phyloP scores from a whole-genome alignment of 192 early-diverging fungal genomes.

The Coemansia javaensis region DNA sequence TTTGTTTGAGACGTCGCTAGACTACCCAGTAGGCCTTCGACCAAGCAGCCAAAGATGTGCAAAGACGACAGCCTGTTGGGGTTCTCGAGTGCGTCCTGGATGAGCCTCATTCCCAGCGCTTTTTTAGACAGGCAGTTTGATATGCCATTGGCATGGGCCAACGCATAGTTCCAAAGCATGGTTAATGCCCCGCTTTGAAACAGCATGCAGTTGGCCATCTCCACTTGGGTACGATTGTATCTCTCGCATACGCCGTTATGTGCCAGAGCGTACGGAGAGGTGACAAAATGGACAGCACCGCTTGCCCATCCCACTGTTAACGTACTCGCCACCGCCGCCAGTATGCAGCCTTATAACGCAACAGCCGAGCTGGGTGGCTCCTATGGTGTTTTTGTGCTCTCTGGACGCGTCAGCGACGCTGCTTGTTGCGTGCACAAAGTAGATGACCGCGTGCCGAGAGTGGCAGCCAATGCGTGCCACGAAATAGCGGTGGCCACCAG shows the following conservation, averaged over 20 bases:
- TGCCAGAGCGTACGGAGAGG: conserved; percentile 2
- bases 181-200: background rate
- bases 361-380: conserved; percentile 2
- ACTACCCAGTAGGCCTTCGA: too few species aligned
- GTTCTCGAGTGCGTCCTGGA: too few species aligned
- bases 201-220: conserved; percentile 3
- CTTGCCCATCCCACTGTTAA: conserved; percentile 4
- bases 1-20: too few species aligned
- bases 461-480: conserved; percentile 4
- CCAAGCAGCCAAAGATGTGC: background rate
- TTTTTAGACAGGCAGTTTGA: background rate
- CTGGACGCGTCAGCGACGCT: background rate
- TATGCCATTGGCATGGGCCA: background rate
- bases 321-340: conserved; percentile 9
- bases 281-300: conserved; percentile 1
- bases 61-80: background rate
- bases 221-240: background rate
- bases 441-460: background rate
- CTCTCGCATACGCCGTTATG: conserved; percentile 10
- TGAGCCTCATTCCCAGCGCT: background rate
- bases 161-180: conserved; percentile 1
- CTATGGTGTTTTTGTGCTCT: background rate
- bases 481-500: background rate
- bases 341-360: conserved; percentile 3
- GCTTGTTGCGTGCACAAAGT: background rate